Conservation (phyloP, 2,329 filamentous ascomycete species). For the Ciborinia camelliae region DNA sequence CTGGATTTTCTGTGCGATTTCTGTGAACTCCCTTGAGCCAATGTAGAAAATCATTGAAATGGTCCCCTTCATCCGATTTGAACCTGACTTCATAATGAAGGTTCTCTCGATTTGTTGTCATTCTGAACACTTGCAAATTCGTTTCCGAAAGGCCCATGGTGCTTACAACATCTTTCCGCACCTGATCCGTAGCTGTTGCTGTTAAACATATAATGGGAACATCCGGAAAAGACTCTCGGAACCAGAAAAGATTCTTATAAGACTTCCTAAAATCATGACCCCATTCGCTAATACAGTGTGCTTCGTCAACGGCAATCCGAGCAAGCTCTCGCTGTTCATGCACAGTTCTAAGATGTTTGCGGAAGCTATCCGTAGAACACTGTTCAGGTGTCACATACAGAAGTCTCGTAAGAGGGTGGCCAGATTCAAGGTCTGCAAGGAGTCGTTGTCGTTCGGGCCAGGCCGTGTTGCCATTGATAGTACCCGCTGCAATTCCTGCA, state of each 20-base stretch:
- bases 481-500: slow-evolving; percentile 74
- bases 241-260: slow-evolving; percentile 84
- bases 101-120: slow-evolving; percentile 79
- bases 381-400: slow-evolving; percentile 93
- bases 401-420: slow-evolving; percentile 77
- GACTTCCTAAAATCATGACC: slow-evolving; percentile 94
- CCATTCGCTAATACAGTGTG: slow-evolving; percentile 97
- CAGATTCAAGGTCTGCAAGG: slow-evolving; percentile 77
- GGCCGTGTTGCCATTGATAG: slow-evolving; percentile 81
- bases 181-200: slow-evolving; percentile 79
- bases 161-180: slow-evolving; percentile 77
- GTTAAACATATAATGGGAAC: slow-evolving; percentile 92
- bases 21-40: slow-evolving; percentile 75
- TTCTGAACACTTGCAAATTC: slow-evolving; percentile 70
- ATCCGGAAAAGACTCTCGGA: slow-evolving; percentile 74
- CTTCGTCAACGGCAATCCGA: slow-evolving; percentile 87
- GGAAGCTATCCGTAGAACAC: slow-evolving; percentile 74
- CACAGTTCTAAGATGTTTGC: slow-evolving; percentile 68
- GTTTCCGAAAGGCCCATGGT: slow-evolving; percentile 65
- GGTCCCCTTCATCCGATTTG: slow-evolving; percentile 70
- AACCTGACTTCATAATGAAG: slow-evolving; percentile 89
- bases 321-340: slow-evolving; percentile 80
- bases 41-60: slow-evolving; percentile 66
- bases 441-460: slow-evolving; percentile 63
- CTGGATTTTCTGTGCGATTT: slow-evolving; percentile 58